Conservation (phyloP, 306 rosid genomes). For the Rosa persica region DNA sequence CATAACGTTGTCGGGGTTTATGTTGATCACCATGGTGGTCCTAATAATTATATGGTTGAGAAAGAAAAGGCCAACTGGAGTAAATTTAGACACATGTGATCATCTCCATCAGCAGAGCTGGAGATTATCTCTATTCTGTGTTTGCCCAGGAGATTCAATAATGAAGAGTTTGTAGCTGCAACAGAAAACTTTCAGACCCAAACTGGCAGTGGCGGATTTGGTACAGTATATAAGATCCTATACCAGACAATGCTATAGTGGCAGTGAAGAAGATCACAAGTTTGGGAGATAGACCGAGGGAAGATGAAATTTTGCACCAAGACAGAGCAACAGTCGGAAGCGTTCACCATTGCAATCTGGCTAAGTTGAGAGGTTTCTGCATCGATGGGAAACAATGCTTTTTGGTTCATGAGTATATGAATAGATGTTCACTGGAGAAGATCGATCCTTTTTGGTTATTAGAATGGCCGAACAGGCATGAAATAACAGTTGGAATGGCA, state of each 20-base stretch:
- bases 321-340: conserved; percentile 10
- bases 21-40: no score
- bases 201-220: conserved; percentile 30
- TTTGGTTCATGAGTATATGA: conserved; percentile 20
- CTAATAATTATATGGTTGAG: not conserved
- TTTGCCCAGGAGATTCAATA: conserved; percentile 19
- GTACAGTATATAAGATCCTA: conserved; percentile 27
- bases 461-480: conserved; percentile 22
- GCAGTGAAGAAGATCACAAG: conserved; percentile 33
- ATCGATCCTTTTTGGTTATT: conserved; percentile 23
- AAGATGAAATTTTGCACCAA: conserved; percentile 27
- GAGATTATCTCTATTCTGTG: conserved; percentile 21
- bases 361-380: conserved; percentile 24
- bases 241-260: conserved; percentile 11
- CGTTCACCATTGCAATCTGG: conserved; percentile 26
- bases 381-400: not conserved
- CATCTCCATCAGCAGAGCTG: conserved; percentile 10
- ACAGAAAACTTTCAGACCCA: conserved; percentile 24
- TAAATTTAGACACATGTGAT: not conserved
- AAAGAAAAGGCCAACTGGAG: not conserved
- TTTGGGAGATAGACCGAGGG: conserved; percentile 17
- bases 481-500: conserved; percentile 48
- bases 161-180: conserved; percentile 18
- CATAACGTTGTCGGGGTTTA: no score
- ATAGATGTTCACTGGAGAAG: conserved; percentile 18